Percentiles rank a stretch among this genome's conserved stretches.
Conservation (phyloP, 106 monocot species). For the Allium fistulosum region DNA sequence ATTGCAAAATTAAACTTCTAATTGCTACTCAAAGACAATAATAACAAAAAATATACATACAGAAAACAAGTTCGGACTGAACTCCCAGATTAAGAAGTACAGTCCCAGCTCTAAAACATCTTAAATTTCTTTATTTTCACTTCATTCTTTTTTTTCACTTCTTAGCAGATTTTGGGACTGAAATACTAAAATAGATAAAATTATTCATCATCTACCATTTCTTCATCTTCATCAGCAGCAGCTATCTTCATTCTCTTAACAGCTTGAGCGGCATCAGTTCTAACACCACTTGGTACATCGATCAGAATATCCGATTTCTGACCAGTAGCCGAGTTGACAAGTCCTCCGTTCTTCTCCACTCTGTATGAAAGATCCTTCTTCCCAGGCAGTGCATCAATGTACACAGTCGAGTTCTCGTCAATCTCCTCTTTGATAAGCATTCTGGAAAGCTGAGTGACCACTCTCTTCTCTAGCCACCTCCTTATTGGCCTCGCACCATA, state of each 20-base stretch:
- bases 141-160: too few relatives aligned
- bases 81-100: too few relatives aligned
- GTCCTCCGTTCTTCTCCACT: slow-evolving; percentile 54
- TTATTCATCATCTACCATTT: slow-evolving; percentile 18
- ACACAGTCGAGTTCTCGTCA: slow-evolving; percentile 58
- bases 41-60: too few relatives aligned
- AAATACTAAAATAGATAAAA: too few relatives aligned
- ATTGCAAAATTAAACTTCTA: too few relatives aligned
- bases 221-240: slow-evolving; percentile 12
- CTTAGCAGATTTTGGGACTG: too few relatives aligned
- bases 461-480: slow-evolving; percentile 80
- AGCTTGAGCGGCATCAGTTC: slow-evolving; percentile 24
- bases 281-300: slow-evolving; percentile 21
- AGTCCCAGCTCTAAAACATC: too few relatives aligned
- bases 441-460: slow-evolving; percentile 65
- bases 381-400: slow-evolving; percentile 36
- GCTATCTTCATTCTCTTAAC: slow-evolving; percentile 46
- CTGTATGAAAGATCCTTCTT: slow-evolving; percentile 44
- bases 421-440: slow-evolving; percentile 69
- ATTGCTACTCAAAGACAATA: too few relatives aligned
- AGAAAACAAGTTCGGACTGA: too few relatives aligned
- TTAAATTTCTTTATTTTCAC: too few relatives aligned
- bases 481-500: slow-evolving; percentile 71
- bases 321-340: slow-evolving; percentile 40
- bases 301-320: slow-evolving; percentile 44